Conservation (phyloP, 208 protist species). For the Trypanosoma scelopori region DNA sequence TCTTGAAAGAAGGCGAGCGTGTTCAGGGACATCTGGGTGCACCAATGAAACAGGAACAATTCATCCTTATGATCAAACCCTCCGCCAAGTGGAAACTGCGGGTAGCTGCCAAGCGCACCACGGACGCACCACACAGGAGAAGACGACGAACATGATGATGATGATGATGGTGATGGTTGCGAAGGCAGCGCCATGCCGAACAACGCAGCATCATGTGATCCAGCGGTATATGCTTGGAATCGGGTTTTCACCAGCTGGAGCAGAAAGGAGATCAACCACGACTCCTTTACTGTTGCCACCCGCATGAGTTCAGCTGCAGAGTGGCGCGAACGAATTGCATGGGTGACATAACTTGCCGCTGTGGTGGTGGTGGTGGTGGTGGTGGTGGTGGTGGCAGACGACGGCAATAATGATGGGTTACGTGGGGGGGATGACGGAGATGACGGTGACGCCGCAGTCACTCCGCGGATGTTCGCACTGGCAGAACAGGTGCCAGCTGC, state of each 20-base stretch:
- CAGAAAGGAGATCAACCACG: conserved; percentile 23
- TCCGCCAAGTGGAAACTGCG: conserved; percentile 33
- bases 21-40: conserved; percentile 73
- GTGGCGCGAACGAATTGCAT: conserved; percentile 3
- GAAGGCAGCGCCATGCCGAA: conserved; percentile 21
- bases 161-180: not conserved
- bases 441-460: no score
- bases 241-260: conserved; percentile 8
- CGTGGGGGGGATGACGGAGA: no score
- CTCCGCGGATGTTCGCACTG: no score
- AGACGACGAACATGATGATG: conserved; percentile 21
- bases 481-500: not conserved
- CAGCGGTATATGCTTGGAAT: not conserved
- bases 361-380: not conserved
- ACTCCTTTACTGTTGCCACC: conserved; percentile 19
- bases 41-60: conserved; percentile 83
- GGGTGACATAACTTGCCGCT: conserved; percentile 4
- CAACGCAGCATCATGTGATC: conserved; percentile 7
- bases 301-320: conserved; percentile 16
- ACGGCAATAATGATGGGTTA: no score
- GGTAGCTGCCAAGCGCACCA: conserved; percentile 28
- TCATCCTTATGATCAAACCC: conserved; percentile 67
- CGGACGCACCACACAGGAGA: conserved; percentile 31
- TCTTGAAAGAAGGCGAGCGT: conserved; percentile 79
- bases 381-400: no score